phyloP scores from a whole-genome alignment of 2,329 filamentous ascomycete genomes.

The Fusarium scirpi region DNA sequence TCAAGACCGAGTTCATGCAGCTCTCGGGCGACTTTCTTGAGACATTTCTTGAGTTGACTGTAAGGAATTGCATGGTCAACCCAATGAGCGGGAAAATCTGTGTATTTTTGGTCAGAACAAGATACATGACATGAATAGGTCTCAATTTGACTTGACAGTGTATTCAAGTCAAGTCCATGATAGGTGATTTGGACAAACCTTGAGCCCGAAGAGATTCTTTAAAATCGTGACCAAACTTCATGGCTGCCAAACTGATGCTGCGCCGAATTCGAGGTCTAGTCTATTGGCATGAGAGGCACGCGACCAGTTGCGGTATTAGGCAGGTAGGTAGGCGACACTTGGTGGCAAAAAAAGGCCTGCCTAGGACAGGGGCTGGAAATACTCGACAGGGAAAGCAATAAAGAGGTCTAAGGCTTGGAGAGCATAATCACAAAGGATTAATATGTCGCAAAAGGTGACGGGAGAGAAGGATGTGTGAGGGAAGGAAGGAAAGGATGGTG shows the following conservation, averaged over 20 bases:
- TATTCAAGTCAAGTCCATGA: background rate
- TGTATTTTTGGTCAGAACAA: constrained; percentile 7
- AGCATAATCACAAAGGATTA: background rate
- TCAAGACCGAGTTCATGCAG: constrained; percentile 78
- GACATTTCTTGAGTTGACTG: constrained; percentile 86
- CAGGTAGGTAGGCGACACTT: background rate
- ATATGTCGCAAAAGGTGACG: background rate
- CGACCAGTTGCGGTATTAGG: constrained; percentile 39
- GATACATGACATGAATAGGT: background rate
- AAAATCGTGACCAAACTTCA: constrained; percentile 91
- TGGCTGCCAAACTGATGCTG: constrained; percentile 52
- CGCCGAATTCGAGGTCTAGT: constrained; percentile 15
- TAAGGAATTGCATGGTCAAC: constrained; percentile 84
- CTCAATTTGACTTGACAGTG: background rate
- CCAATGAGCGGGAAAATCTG: constrained; percentile 78
- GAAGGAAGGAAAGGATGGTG: background rate
- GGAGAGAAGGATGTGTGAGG: background rate
- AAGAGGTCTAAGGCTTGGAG: constrained; percentile 2
- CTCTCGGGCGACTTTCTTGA: constrained; percentile 82
- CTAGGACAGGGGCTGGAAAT: constrained; percentile 6
- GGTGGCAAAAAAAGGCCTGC: constrained; percentile 24
- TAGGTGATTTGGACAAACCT: constrained; percentile 50
- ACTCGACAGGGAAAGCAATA: background rate
- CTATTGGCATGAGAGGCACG: constrained; percentile 36
- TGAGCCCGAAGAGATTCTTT: constrained; percentile 75